Conservation (phyloP, 805 yeast genomes). For the Jamesozyma spencerorum region DNA sequence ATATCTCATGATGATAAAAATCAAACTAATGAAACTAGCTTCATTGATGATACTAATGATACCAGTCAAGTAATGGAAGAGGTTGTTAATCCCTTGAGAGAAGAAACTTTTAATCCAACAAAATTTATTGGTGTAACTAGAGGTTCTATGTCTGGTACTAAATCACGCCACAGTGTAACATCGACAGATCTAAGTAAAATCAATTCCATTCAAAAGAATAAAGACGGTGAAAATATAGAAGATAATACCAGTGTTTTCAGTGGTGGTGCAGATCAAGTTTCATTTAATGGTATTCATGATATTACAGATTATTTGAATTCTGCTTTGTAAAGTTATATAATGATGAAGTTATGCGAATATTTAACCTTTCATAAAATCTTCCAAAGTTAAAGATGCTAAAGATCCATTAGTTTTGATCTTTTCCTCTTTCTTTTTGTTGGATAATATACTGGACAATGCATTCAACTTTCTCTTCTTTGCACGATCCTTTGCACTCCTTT, state of each 20-base stretch:
- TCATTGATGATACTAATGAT: neutral
- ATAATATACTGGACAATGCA: slow-evolving; percentile 35
- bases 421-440: slow-evolving; percentile 33
- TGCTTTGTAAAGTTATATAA: neutral
- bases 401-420: slow-evolving; percentile 22
- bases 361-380: slow-evolving; percentile 38
- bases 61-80: slow-evolving; percentile 9
- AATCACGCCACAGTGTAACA: neutral
- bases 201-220: neutral
- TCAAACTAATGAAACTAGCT: neutral
- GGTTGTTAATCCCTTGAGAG: slow-evolving; percentile 15
- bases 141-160: slow-evolving; percentile 19
- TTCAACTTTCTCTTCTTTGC: slow-evolving; percentile 41
- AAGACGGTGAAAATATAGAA: no score
- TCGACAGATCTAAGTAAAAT: neutral
- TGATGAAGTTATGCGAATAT: no score
- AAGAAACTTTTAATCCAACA: slow-evolving; percentile 7
- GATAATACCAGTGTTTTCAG: no score
- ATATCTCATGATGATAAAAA: neutral
- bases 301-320: slow-evolving; percentile 2
- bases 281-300: slow-evolving; percentile 2
- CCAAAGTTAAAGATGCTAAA: slow-evolving; percentile 35
- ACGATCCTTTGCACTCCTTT: slow-evolving; percentile 30
- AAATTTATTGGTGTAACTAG: slow-evolving; percentile 18
- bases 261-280: neutral